Conservation (phyloP, 2,329 filamentous ascomycete species). For the Beauveria bassiana region DNA sequence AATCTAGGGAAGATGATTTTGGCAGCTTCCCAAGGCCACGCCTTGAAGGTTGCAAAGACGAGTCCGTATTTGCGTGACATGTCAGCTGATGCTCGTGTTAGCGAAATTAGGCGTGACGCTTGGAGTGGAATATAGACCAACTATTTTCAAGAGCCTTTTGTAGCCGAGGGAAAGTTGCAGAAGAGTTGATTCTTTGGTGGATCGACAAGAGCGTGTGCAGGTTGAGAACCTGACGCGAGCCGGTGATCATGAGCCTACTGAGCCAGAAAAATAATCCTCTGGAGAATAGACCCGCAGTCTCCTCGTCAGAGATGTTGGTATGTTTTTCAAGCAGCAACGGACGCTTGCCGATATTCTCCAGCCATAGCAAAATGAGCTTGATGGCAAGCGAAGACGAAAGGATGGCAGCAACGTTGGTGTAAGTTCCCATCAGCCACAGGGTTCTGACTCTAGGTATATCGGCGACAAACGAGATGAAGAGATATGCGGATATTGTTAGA, state of each 20-base stretch:
- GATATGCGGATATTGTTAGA: neutral
- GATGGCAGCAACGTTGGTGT: constrained; percentile 2
- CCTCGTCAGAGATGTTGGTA: neutral
- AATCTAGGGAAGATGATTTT: neutral
- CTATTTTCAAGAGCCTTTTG: constrained; percentile 5
- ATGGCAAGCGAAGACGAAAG: neutral
- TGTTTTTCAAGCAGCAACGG: neutral
- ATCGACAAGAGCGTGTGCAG: constrained; percentile 6
- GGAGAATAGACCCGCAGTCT: constrained; percentile 1
- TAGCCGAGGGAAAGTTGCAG: constrained; percentile 7
- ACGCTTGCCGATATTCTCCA: constrained; percentile 5
- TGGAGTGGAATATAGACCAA: constrained; percentile 4
- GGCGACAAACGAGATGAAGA: neutral
- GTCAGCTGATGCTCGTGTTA: neutral
- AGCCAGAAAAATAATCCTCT: constrained; percentile 8
- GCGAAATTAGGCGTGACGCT: constrained; percentile 1
- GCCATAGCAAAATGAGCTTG: neutral
- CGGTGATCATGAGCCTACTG: constrained; percentile 1
- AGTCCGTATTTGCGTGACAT: neutral
- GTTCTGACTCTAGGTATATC: constrained; percentile 3
- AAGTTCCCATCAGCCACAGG: neutral
- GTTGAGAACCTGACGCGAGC: constrained; percentile 3
- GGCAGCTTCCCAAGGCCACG: neutral
- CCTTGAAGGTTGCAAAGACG: constrained; percentile 4
- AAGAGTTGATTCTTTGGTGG: constrained; percentile 10